Percentiles rank a stretch among this genome's conserved stretches.
phyloP scores from a whole-genome alignment of 2,329 filamentous ascomycete genomes.

The Colletotrichum sp. region DNA sequence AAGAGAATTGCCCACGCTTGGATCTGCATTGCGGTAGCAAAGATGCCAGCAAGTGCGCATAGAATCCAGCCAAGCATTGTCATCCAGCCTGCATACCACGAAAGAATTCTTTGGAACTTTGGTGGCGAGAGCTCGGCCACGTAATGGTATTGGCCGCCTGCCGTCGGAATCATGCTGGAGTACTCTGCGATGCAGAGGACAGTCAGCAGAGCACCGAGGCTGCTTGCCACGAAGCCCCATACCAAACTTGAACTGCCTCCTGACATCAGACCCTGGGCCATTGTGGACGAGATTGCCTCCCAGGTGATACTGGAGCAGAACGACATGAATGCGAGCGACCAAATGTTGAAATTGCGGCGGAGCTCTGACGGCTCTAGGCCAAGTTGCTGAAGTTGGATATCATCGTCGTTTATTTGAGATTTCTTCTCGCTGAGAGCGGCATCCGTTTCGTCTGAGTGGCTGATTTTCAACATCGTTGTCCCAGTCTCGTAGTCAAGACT shows the following conservation, averaged over 20 bases:
- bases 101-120: conserved; percentile 55
- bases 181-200: conserved; percentile 35
- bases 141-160: conserved; percentile 67
- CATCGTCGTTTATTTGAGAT: not conserved
- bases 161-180: conserved; percentile 51
- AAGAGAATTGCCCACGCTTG: not conserved
- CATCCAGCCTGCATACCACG: conserved; percentile 56
- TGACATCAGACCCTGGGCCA: not conserved
- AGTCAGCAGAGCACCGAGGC: not conserved
- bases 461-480: not conserved
- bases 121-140: conserved; percentile 58
- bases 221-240: not conserved
- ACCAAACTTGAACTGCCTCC: not conserved
- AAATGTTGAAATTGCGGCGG: not conserved
- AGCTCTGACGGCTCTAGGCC: not conserved
- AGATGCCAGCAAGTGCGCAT: not conserved
- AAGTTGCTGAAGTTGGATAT: not conserved
- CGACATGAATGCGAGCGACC: not conserved
- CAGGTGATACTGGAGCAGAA: not conserved
- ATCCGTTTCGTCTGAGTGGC: not conserved
- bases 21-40: not conserved
- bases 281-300: not conserved
- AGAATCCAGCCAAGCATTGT: conserved; percentile 52
- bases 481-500: not conserved
- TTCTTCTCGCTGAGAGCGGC: not conserved